Percentiles rank a stretch among this genome's conserved stretches.
Evolutionary conservation across 352 stramenopile genomes (phyloP).

Genomic region (Thalassiosira hispida): DNA sequence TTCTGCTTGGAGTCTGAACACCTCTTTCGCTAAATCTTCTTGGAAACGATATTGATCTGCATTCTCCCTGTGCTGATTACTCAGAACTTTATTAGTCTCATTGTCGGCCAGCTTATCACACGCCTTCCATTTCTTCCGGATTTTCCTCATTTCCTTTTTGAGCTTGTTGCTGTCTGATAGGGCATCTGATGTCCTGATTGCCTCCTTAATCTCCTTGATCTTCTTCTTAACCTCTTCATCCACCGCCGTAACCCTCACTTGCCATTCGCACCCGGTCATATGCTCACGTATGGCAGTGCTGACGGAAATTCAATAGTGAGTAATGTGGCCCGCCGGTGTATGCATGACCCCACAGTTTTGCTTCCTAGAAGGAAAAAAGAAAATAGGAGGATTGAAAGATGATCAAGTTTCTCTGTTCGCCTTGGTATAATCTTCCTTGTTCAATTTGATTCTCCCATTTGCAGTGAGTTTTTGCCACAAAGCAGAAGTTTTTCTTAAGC

Average conservation of each 20-base stretch:
- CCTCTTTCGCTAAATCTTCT: not conserved
- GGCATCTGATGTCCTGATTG: not conserved
- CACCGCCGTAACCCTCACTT: not conserved
- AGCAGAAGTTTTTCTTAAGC: not conserved
- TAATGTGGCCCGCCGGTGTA: not conserved
- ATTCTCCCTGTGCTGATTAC: not conserved
- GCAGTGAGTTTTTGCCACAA: not conserved
- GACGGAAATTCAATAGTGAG: not conserved
- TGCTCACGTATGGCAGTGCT: not conserved
- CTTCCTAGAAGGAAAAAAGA: not conserved
- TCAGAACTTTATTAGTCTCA: not conserved
- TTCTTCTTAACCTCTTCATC: not conserved
- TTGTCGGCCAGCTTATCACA: not conserved
- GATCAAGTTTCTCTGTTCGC: not conserved
- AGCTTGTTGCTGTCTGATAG: not conserved
- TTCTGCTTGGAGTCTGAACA: not conserved
- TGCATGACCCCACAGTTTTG: conserved; percentile 2
- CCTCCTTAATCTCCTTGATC: not conserved
- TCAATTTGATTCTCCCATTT: not conserved
- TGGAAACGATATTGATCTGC: not conserved
- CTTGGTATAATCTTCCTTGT: not conserved
- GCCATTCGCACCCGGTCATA: not conserved
- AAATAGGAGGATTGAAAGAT: not conserved
- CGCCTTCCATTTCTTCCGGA: not conserved
- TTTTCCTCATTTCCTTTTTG: not conserved